Base-by-base conservation (phyloP, 2,329 filamentous ascomycete species). In the Colletotrichum phormii region DNA sequence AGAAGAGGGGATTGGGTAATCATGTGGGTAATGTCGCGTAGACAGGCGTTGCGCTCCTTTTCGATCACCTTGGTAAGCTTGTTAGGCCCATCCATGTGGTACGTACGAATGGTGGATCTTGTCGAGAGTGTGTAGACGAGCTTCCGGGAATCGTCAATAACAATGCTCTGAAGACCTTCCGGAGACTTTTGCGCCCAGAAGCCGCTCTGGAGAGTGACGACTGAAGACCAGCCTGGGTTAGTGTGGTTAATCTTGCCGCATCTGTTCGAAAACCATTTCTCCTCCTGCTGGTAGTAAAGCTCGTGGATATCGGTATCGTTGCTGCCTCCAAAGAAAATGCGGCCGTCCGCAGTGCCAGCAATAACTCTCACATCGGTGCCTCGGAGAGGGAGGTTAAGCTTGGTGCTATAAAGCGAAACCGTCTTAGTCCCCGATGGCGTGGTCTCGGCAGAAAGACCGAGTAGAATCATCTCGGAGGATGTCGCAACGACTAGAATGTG, bases 231-330 rank as follows among this genome's bases (percentile, higher is more conserved):
- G 42, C 93, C 92, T 4, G 90, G 91, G 80, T 90, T 92, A 61
- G 93, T 96, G 81, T 98, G 97, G 80, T 97, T 97, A 75, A 96
- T 91, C 83, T 95, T 98, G 73, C 93, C 92, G 80, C 94, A 97
- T 76, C 93, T 90, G 81, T 92, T 95, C 65, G 94, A 93, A 80
- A 99, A 99, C 97, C 97, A 99, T 77, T 94, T 93, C 83, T 99
- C 97, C 81, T 98, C 95, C 79, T 98, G 95, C 82, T 98, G 96
- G 81, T 99, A 99, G 77, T 93, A 95, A 66, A 99, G 89, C 83
- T 99, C 97, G 81, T 97, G 94, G 60, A 99, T 91, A 77, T 98
- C 95, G 75, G 95, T 95, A 76, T 96, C 94, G 63, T 87, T 89
- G 63, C 89, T 89, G 49, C 95, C 94, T 54, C 93, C 92, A 79